Evolutionary conservation across 78 protist species (phyloP).

Genomic region (Anaeramoeba ignava): DNA sequence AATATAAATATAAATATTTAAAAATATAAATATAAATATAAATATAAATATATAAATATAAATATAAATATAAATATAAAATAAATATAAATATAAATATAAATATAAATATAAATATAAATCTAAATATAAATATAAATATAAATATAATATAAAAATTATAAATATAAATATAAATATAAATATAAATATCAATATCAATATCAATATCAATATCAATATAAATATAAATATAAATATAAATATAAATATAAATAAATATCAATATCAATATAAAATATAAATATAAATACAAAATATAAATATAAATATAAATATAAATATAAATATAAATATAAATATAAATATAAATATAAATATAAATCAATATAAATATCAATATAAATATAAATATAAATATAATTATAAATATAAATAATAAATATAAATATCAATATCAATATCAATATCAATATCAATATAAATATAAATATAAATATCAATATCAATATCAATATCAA

Average conservation of each 20-base stretch:
- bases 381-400: no score
- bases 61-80: no score
- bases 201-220: background rate
- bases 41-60: no score
- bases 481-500: background rate
- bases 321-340: constrained; percentile 1
- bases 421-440: background rate
- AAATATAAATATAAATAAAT: background rate
- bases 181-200: background rate
- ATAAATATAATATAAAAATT: background rate
- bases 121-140: background rate
- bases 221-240: no score
- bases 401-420: background rate
- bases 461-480: no score
- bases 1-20: no score
- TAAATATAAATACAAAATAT: background rate
- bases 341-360: background rate
- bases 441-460: background rate
- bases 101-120: background rate
- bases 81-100: constrained; percentile 5
- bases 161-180: background rate
- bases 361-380: no score
- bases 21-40: no score
- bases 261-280: no score
- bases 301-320: background rate